Evolutionary conservation across 768 basidiomycete species (phyloP).

Genomic region (Suillus bovinus): DNA sequence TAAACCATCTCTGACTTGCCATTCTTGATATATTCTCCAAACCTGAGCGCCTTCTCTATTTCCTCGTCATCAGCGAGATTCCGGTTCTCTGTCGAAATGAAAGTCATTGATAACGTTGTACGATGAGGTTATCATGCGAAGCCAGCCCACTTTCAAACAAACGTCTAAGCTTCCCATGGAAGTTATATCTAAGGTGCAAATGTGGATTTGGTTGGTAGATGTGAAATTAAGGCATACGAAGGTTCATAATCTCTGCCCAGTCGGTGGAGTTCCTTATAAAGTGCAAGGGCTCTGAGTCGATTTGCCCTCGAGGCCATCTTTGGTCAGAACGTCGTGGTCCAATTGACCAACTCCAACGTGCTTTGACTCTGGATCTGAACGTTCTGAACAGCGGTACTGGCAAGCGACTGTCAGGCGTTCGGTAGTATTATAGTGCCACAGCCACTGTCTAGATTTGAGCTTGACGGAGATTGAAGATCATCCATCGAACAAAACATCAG

Average conservation of each 20-base stretch:
- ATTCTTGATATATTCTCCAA: slow-evolving; percentile 86
- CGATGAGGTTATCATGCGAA: not conserved
- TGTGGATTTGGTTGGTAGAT: slow-evolving; percentile 11
- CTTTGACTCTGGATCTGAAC: too few relatives aligned
- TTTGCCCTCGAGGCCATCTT: slow-evolving; percentile 51
- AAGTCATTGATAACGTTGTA: not conserved
- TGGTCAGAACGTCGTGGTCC: not conserved
- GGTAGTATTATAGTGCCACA: not conserved
- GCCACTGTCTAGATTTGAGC: not conserved
- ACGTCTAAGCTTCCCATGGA: slow-evolving; percentile 67
- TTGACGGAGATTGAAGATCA: too few relatives aligned
- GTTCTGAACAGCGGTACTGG: not conserved
- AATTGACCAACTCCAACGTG: not conserved
- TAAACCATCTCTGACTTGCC: slow-evolving; percentile 43
- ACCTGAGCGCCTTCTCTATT: slow-evolving; percentile 70
- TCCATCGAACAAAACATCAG: too few relatives aligned
- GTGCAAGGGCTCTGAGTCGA: slow-evolving; percentile 62
- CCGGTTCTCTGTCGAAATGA: slow-evolving; percentile 55
- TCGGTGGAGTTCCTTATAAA: slow-evolving; percentile 83
- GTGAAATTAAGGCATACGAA: slow-evolving; percentile 48
- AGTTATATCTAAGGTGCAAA: slow-evolving; percentile 62
- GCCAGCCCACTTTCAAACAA: slow-evolving; percentile 68
- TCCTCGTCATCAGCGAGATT: slow-evolving; percentile 64
- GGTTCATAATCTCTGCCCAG: slow-evolving; percentile 84
- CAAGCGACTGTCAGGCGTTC: too few relatives aligned